A percentile compares a stretch with the other conserved stretches of the same genome.
Evolutionary conservation across 345 rosid genomes (phyloP).

Genomic region (Gossypium thurberi): DNA sequence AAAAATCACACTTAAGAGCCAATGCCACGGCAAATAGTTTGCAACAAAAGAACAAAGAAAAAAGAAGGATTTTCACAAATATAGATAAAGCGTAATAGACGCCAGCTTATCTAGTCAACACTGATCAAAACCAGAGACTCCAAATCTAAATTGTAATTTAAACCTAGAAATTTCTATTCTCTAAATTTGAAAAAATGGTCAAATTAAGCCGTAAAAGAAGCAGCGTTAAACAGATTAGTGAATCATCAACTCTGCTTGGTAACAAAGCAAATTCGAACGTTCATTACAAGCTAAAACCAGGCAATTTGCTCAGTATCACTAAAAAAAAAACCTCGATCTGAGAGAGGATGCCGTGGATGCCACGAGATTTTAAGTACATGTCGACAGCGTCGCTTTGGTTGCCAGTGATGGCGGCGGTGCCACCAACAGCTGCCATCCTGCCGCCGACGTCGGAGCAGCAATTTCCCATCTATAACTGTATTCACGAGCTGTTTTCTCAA

Average conservation of each 20-base stretch:
- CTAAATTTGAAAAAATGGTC: neutral
- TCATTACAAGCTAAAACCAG: neutral
- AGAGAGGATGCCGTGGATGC: slow-evolving; percentile 53
- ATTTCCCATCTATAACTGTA: slow-evolving; percentile 53
- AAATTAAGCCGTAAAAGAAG: neutral
- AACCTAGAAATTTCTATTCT: neutral
- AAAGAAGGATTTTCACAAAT: neutral
- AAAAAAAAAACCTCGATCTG: slow-evolving; percentile 69
- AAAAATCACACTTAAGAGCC: slow-evolving; percentile 1
- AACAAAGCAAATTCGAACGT: neutral
- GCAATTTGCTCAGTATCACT: neutral
- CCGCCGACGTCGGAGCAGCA: slow-evolving; percentile 80
- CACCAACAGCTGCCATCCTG: slow-evolving; percentile 53
- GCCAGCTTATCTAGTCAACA: neutral
- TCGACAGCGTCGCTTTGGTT: slow-evolving; percentile 69
- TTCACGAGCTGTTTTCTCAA: slow-evolving; percentile 2
- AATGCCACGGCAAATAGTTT: neutral
- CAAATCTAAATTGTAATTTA: neutral
- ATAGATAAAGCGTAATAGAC: neutral
- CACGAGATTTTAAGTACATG: slow-evolving; percentile 57
- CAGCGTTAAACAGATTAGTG: neutral
- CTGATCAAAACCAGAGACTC: neutral
- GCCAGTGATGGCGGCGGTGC: slow-evolving; percentile 26
- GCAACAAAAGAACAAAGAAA: neutral
- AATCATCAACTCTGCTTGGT: neutral